Conservation (phyloP, 2,329 filamentous ascomycete genomes). For the Colletotrichum cereale region DNA sequence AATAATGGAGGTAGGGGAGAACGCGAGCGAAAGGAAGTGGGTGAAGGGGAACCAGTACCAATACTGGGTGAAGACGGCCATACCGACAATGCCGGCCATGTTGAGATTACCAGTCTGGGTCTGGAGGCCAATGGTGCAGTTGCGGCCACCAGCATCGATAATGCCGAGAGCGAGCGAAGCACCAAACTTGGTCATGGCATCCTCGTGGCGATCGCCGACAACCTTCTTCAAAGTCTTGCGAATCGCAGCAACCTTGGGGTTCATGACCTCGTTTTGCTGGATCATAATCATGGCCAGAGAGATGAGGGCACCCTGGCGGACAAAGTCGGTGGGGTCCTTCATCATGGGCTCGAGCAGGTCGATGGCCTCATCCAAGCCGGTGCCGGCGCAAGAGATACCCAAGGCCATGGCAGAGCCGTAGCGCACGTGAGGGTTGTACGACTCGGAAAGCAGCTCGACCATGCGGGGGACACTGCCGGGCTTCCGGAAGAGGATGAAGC, state of each 20-base stretch:
- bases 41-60: constrained; percentile 99
- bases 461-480: constrained; percentile 96
- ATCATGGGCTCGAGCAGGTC: constrained; percentile 99
- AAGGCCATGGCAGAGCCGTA: constrained; percentile 99
- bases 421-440: constrained; percentile 97
- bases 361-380: constrained; percentile 94
- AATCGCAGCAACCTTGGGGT: constrained; percentile 92
- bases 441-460: constrained; percentile 98
- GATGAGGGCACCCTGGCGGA: constrained; percentile 95
- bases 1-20: constrained; percentile 97
- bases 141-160: constrained; percentile 96
- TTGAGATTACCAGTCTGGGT: constrained; percentile 98
- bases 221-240: constrained; percentile 96
- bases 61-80: constrained; percentile 98
- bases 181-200: constrained; percentile 99
- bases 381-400: constrained; percentile 97
- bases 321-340: constrained; percentile 98
- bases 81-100: constrained; percentile 97
- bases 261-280: constrained; percentile 99
- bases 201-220: constrained; percentile 93
- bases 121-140: constrained; percentile 97
- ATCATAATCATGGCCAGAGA: constrained; percentile 97
- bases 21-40: constrained; percentile 95
- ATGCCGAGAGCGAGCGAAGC: constrained; percentile 94
- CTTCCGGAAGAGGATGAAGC: constrained; percentile 98